Evolutionary conservation across 2,329 filamentous ascomycete genomes (phyloP).

Genomic region (Ascomycota sp.): DNA sequence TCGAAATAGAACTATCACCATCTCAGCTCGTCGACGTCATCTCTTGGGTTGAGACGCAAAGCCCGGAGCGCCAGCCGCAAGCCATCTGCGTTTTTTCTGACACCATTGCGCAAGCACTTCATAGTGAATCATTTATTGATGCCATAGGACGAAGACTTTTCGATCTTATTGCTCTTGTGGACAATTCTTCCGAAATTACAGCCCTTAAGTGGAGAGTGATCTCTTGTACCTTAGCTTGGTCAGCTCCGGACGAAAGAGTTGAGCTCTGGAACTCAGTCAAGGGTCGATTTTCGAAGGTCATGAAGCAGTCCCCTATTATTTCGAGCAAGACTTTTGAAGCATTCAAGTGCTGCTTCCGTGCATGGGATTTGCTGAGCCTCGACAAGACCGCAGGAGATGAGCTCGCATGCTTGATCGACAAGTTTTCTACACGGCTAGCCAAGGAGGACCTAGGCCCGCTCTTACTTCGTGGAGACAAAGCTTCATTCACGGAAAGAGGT

Average conservation of each 20-base stretch:
- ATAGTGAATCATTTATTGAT: constrained; percentile 19
- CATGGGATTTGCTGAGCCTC: constrained; percentile 17
- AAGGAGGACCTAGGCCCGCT: constrained; percentile 8
- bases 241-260: constrained; percentile 8
- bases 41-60: constrained; percentile 17
- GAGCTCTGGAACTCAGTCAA: constrained; percentile 14
- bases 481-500: constrained; percentile 4
- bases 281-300: constrained; percentile 10
- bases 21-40: constrained; percentile 22
- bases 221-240: constrained; percentile 15
- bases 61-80: constrained; percentile 9
- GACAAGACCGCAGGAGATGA: constrained; percentile 11
- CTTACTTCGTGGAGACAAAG: constrained; percentile 6
- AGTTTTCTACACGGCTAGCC: constrained; percentile 13
- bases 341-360: constrained; percentile 16
- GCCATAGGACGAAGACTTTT: constrained; percentile 17
- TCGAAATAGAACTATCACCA: constrained; percentile 22
- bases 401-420: constrained; percentile 11
- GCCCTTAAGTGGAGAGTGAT: constrained; percentile 20
- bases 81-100: constrained; percentile 20
- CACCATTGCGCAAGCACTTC: constrained; percentile 19
- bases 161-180: constrained; percentile 11
- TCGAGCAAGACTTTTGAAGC: constrained; percentile 17
- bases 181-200: constrained; percentile 10
- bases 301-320: constrained; percentile 12